These are phyloP conservation scores for Myriosclerotinia scirpicola DNA, from an alignment of 2,329 filamentous ascomycete species.

Conservation along the genomic window DNA sequence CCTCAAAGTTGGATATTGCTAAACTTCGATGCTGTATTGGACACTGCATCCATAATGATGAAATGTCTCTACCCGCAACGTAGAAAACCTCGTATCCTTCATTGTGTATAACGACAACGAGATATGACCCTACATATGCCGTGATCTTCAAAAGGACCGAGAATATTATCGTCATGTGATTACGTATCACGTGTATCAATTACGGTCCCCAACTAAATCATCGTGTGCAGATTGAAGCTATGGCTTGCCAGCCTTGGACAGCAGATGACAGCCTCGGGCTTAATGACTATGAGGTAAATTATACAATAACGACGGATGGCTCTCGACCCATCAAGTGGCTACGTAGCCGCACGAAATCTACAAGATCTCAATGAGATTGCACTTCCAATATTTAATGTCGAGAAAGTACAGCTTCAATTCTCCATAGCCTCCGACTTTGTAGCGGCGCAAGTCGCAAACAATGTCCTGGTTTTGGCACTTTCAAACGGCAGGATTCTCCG, in stretches of 20 bases:
- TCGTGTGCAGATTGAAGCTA: slow-evolving; percentile 23
- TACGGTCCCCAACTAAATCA: not conserved
- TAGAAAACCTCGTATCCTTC: slow-evolving; percentile 7
- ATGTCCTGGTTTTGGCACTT: slow-evolving; percentile 88
- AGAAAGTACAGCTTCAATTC: slow-evolving; percentile 91
- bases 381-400: slow-evolving; percentile 91
- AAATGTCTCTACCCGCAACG: not conserved
- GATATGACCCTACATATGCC: not conserved
- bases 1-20: not conserved
- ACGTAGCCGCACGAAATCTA: slow-evolving; percentile 64
- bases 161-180: not conserved
- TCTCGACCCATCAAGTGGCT: slow-evolving; percentile 69
- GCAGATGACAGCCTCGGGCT: slow-evolving; percentile 35
- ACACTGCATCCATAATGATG: slow-evolving; percentile 5
- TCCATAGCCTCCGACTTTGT: slow-evolving; percentile 94
- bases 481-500: slow-evolving; percentile 89
- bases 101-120: slow-evolving; percentile 2
- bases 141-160: not conserved
- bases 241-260: slow-evolving; percentile 32
- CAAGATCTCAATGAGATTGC: slow-evolving; percentile 59
- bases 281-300: slow-evolving; percentile 37
- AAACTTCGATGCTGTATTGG: slow-evolving; percentile 7
- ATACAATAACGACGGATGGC: slow-evolving; percentile 54
- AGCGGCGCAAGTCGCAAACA: slow-evolving; percentile 94
- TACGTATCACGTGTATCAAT: not conserved